Conservation (phyloP, 169 alveolate species). For the Toxoplasma gondii region DNA sequence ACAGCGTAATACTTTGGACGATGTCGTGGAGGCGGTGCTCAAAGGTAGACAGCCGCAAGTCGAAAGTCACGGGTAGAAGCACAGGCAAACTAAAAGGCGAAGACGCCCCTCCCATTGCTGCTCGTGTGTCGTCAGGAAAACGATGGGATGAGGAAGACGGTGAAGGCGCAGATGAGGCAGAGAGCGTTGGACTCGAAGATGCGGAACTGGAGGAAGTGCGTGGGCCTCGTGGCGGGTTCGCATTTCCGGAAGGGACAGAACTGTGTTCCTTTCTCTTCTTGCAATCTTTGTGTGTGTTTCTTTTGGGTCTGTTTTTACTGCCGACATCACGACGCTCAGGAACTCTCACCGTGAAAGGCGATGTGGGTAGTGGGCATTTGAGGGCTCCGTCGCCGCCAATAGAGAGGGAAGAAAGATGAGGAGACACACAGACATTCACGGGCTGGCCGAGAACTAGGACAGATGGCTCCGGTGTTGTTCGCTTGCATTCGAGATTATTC, state of each 20-base stretch:
- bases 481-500: neutral
- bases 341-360: conserved; percentile 13
- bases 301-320: neutral
- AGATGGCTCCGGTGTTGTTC: neutral
- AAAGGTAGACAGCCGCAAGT: conserved; percentile 9
- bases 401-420: neutral
- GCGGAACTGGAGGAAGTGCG: neutral
- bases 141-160: neutral
- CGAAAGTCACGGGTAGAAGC: conserved; percentile 24
- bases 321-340: neutral
- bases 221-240: neutral
- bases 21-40: conserved; percentile 59
- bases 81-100: conserved; percentile 30
- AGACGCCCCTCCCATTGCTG: neutral
- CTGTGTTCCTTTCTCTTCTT: neutral
- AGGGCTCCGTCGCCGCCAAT: conserved; percentile 2
- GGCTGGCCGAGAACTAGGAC: neutral
- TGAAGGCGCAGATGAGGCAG: neutral
- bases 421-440: neutral
- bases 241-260: neutral
- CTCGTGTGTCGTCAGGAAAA: neutral
- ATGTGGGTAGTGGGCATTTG: conserved; percentile 28
- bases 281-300: neutral
- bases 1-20: conserved; percentile 44
- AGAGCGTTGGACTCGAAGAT: neutral